Percentiles rank a stretch among this genome's conserved stretches.
Conservation (phyloP, 495 filamentous ascomycete species). For the Lophium mytilinum region DNA sequence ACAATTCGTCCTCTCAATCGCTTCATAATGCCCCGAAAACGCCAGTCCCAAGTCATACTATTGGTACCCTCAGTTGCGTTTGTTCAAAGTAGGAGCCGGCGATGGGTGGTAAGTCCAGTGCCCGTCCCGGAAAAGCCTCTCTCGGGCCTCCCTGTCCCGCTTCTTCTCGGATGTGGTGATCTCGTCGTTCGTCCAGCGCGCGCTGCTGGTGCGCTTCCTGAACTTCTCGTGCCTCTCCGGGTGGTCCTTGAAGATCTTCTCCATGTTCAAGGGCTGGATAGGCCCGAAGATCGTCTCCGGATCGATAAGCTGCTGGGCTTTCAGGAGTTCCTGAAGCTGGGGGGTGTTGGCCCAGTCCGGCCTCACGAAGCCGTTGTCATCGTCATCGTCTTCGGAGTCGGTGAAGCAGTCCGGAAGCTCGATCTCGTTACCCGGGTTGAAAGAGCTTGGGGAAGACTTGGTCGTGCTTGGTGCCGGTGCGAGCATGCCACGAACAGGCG, state of each 20-base stretch:
- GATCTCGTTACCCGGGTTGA: constrained; percentile 64
- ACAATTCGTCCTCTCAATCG: too few relatives aligned
- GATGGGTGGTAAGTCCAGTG: constrained; percentile 49
- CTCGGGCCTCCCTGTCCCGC: constrained; percentile 69
- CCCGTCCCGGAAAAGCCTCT: constrained; percentile 72
- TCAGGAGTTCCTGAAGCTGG: constrained; percentile 58
- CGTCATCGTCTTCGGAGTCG: constrained; percentile 75
- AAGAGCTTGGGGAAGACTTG: constrained; percentile 70
- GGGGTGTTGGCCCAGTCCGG: constrained; percentile 82
- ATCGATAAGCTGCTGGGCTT: constrained; percentile 72
- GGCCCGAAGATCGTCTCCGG: constrained; percentile 85
- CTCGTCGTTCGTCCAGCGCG: constrained; percentile 84
- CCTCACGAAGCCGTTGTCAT: constrained; percentile 52
- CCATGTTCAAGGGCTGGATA: constrained; percentile 76
- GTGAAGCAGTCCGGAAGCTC: constrained; percentile 83
- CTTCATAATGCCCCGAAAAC: too few relatives aligned
- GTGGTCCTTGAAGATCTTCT: constrained; percentile 87
- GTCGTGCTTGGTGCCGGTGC: constrained; percentile 36
- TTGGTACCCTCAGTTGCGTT: too few relatives aligned
- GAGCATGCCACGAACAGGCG: constrained; percentile 34
- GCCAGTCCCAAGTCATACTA: too few relatives aligned
- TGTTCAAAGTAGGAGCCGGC: too few relatives aligned
- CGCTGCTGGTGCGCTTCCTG: constrained; percentile 79
- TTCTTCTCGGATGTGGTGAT: constrained; percentile 83
- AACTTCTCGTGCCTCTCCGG: constrained; percentile 69